phyloP scores from a whole-genome alignment of 345 rosid species.

The Sonneratia alba region DNA sequence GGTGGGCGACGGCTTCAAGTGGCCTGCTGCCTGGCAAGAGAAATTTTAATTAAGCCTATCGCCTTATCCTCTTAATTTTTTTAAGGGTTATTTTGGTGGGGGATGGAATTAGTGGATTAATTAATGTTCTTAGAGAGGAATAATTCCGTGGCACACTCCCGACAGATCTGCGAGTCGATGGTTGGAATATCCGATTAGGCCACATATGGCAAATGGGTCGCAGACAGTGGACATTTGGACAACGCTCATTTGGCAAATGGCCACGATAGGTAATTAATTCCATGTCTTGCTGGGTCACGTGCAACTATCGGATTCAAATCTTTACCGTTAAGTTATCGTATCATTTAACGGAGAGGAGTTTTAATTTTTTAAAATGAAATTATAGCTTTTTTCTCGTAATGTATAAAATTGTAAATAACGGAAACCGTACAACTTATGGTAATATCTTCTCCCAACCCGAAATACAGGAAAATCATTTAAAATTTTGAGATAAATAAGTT shows the following conservation, averaged over 20 bases:
- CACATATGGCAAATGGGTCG: background rate
- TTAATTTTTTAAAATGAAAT: too few relatives aligned
- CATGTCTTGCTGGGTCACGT: too few relatives aligned
- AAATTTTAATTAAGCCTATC: background rate
- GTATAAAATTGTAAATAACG: too few relatives aligned
- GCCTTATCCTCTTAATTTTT: background rate
- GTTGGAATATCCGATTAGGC: background rate
- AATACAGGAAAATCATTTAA: too few relatives aligned
- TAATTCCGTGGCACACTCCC: background rate
- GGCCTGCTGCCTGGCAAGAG: background rate
- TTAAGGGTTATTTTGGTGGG: background rate
- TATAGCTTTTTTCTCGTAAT: too few relatives aligned
- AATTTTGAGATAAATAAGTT: too few relatives aligned
- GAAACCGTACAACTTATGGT: too few relatives aligned
- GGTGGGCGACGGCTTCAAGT: background rate
- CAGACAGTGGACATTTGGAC: background rate
- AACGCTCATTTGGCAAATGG: background rate
- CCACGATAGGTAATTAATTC: too few relatives aligned
- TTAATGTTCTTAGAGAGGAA: background rate
- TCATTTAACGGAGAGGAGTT: too few relatives aligned
- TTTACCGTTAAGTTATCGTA: too few relatives aligned
- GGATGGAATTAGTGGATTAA: conserved; percentile 3
- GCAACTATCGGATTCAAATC: too few relatives aligned
- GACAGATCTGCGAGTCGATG: background rate
- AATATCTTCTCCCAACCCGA: too few relatives aligned